Conservation (phyloP, 140 eudicot genomes). For the Flaveria floridana region DNA sequence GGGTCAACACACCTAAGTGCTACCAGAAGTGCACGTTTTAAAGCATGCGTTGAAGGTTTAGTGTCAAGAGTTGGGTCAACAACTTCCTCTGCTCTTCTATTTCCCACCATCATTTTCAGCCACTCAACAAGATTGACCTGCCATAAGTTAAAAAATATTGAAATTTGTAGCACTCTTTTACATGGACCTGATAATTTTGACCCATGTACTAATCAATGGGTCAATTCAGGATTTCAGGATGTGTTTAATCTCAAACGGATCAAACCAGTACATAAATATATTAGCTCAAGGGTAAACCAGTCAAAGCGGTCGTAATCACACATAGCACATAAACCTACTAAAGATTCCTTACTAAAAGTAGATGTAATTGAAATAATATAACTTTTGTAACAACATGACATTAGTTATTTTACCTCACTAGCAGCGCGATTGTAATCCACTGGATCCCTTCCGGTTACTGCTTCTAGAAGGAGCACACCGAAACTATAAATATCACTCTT, state of each 20-base stretch:
- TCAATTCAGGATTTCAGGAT: slow-evolving; percentile 1
- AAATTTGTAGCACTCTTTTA: background rate
- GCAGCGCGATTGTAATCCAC: slow-evolving; percentile 87
- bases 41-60: slow-evolving; percentile 72
- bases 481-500: slow-evolving; percentile 91
- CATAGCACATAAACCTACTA: background rate
- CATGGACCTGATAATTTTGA: background rate
- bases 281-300: background rate
- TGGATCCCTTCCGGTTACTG: slow-evolving; percentile 88
- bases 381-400: background rate
- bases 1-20: slow-evolving; percentile 96
- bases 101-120: slow-evolving; percentile 95
- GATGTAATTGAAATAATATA: background rate
- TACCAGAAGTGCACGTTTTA: slow-evolving; percentile 83
- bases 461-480: slow-evolving; percentile 77
- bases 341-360: background rate
- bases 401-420: slow-evolving; percentile 56
- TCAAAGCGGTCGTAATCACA: background rate
- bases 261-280: background rate
- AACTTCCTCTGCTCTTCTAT: slow-evolving; percentile 88
- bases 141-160: background rate
- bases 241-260: background rate
- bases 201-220: slow-evolving; percentile 1
- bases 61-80: slow-evolving; percentile 72
- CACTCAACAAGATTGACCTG: slow-evolving; percentile 97